phyloP scores from a whole-genome alignment of 345 rosid species.

The Reutealis trisperma region DNA sequence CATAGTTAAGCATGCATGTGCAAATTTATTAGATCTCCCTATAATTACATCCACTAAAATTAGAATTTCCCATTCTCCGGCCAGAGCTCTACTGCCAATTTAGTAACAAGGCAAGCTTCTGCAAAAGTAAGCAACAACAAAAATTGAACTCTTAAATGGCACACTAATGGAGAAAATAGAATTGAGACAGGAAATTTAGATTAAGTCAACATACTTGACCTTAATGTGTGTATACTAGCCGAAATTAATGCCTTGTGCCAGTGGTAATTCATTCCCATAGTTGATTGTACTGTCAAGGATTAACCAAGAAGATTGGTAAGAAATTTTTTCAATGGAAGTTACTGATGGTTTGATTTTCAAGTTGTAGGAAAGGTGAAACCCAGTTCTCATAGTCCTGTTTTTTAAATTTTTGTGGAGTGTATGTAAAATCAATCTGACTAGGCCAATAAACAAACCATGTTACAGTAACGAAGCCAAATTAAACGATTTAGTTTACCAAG shows the following conservation, averaged over 20 bases:
- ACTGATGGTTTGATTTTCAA: not conserved
- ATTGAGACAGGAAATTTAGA: too few relatives aligned
- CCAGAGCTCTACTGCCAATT: too few relatives aligned
- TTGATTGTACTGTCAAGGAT: slow-evolving; percentile 72
- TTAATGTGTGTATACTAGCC: slow-evolving; percentile 40
- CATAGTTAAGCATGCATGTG: too few relatives aligned
- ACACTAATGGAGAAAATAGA: too few relatives aligned
- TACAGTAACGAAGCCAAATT: not conserved
- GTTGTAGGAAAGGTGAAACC: not conserved
- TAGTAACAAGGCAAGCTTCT: too few relatives aligned
- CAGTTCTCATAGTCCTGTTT: not conserved
- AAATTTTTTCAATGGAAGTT: not conserved
- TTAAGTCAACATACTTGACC: slow-evolving; percentile 9
- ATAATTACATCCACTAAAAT: too few relatives aligned
- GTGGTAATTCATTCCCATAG: slow-evolving; percentile 86
- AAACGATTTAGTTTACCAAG: slow-evolving; percentile 54
- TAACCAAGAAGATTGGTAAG: not conserved
- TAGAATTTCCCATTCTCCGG: too few relatives aligned
- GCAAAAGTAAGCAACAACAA: too few relatives aligned
- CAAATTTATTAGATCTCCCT: too few relatives aligned
- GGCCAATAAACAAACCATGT: not conserved
- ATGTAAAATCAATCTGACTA: not conserved
- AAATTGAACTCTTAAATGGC: too few relatives aligned
- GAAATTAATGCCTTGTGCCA: slow-evolving; percentile 97
- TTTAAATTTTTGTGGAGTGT: too few relatives aligned